Conservation (phyloP, 345 rosid species). For the Aquilaria sinensis region DNA sequence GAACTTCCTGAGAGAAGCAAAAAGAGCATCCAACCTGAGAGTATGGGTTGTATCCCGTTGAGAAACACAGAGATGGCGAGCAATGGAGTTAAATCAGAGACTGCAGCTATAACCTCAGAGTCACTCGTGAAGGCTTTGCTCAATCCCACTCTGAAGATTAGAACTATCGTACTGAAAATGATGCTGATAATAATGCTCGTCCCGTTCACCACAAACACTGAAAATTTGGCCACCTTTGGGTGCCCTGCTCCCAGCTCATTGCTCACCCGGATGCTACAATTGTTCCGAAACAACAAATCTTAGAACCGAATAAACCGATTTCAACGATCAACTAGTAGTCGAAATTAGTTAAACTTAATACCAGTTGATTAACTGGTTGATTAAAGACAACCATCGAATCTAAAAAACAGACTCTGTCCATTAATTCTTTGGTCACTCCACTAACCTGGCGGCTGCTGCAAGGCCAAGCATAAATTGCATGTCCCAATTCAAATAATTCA, state of each 20-base stretch:
- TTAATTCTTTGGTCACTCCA: neutral
- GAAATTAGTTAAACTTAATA: neutral
- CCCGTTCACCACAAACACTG: slow-evolving; percentile 61
- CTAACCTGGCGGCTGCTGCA: slow-evolving; percentile 66
- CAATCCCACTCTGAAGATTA: slow-evolving; percentile 43
- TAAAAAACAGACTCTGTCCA: no score
- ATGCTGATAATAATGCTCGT: slow-evolving; percentile 57
- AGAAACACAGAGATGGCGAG: slow-evolving; percentile 80
- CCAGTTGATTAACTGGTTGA: neutral
- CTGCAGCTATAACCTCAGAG: slow-evolving; percentile 54
- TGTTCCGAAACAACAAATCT: neutral
- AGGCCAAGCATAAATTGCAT: slow-evolving; percentile 81
- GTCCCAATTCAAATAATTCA: slow-evolving; percentile 79
- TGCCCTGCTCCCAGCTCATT: slow-evolving; percentile 91
- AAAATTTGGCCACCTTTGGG: slow-evolving; percentile 68
- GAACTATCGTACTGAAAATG: slow-evolving; percentile 40
- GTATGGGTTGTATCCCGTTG: slow-evolving; percentile 89
- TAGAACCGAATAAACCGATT: neutral
- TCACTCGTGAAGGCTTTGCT: slow-evolving; percentile 74
- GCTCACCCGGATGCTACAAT: slow-evolving; percentile 63
- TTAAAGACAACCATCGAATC: no score
- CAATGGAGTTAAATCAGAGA: slow-evolving; percentile 59
- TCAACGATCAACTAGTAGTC: neutral
- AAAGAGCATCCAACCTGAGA: slow-evolving; percentile 48
- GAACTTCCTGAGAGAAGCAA: no score